These are phyloP conservation scores for Mycena belliarum DNA, from an alignment of 768 basidiomycete genomes.

Conservation along the genomic window DNA sequence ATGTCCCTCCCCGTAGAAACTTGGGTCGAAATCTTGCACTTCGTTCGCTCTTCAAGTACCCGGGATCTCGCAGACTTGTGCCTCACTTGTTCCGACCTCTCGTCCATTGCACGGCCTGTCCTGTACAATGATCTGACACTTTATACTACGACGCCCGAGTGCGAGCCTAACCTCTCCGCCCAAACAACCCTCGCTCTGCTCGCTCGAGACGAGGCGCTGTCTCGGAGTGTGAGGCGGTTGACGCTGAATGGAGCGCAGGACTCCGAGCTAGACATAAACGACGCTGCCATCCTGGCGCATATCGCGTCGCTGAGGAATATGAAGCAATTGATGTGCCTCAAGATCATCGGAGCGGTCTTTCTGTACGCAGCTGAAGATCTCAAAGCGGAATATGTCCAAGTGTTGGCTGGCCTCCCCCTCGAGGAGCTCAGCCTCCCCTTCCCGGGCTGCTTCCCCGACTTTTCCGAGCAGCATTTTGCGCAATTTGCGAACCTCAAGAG, in stretches of 20 bases:
- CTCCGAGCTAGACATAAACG: background rate
- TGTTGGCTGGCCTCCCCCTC: background rate
- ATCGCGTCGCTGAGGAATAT: background rate
- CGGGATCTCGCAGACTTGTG: background rate
- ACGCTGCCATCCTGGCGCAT: slow-evolving; percentile 1
- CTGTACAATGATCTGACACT: slow-evolving; percentile 2
- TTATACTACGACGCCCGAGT: background rate
- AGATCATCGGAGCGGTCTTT: background rate
- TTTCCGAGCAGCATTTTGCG: background rate
- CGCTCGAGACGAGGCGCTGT: background rate
- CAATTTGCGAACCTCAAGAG: background rate
- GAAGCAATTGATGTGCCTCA: background rate
- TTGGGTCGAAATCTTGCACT: background rate
- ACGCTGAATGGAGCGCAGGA: background rate
- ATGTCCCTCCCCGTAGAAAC: slow-evolving; percentile 1
- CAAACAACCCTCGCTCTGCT: background rate
- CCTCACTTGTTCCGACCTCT: background rate
- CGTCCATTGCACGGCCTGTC: background rate
- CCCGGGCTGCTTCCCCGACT: background rate
- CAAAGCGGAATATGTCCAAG: background rate
- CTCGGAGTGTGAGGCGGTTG: background rate
- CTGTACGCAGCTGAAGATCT: background rate
- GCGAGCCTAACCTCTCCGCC: background rate
- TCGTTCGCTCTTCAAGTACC: background rate
- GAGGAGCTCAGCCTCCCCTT: background rate